phyloP scores from a whole-genome alignment of 2,329 filamentous ascomycete genomes.

The Diaporthe sp. region DNA sequence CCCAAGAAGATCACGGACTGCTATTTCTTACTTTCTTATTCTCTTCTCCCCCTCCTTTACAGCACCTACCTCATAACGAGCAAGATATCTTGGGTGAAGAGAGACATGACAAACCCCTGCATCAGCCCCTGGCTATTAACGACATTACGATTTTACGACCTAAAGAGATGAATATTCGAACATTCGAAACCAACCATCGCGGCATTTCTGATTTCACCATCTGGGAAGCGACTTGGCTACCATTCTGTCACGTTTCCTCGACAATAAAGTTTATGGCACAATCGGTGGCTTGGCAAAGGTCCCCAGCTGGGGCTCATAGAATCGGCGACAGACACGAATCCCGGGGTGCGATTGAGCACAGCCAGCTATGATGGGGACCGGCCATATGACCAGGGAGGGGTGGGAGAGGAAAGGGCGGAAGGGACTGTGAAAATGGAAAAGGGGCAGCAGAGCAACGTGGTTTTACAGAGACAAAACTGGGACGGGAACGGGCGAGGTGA shows the following conservation, averaged over 20 bases:
- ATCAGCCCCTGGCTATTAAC: slow-evolving; percentile 33
- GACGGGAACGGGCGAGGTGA: not conserved
- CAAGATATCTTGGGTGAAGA: slow-evolving; percentile 29
- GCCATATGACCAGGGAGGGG: not conserved
- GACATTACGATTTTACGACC: slow-evolving; percentile 36
- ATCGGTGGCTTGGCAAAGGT: slow-evolving; percentile 12
- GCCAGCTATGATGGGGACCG: not conserved
- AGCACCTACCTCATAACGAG: slow-evolving; percentile 37
- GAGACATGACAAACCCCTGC: slow-evolving; percentile 25
- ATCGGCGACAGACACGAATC: slow-evolving; percentile 1
- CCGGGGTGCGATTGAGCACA: not conserved
- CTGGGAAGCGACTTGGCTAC: slow-evolving; percentile 6
- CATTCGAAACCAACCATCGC: slow-evolving; percentile 36
- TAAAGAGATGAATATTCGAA: slow-evolving; percentile 40
- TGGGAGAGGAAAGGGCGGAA: too few species aligned
- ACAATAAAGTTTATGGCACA: not conserved
- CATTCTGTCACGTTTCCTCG: not conserved
- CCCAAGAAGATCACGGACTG: slow-evolving; percentile 20
- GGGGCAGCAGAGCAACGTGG: not conserved
- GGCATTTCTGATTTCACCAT: slow-evolving; percentile 18
- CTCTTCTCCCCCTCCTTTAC: not conserved
- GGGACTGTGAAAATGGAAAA: not conserved
- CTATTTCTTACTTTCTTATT: not conserved
- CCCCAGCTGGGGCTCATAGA: slow-evolving; percentile 19
- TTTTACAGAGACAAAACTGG: not conserved